Evolutionary conservation across 139 green algal genomes (phyloP).

Genomic region (Volvox africanus): DNA sequence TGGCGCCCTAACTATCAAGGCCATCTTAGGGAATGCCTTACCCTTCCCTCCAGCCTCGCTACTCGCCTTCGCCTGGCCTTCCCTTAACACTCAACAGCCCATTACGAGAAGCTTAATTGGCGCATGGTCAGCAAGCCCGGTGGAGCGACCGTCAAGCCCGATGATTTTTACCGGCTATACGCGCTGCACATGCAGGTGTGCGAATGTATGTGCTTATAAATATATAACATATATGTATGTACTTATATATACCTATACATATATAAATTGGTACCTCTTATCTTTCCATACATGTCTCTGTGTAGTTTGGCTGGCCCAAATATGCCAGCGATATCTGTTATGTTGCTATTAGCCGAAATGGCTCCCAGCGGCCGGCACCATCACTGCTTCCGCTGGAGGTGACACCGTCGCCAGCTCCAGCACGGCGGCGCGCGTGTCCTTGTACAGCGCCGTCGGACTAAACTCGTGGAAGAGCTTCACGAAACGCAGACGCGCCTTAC

Average conservation of each 20-base stretch:
- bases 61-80: no score
- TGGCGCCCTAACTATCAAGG: no score
- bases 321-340: no score
- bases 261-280: no score
- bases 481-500: slow-evolving; percentile 84
- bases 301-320: no score
- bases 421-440: slow-evolving; percentile 68
- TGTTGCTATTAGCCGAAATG: background rate
- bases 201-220: no score
- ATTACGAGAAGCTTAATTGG: slow-evolving; percentile 92
- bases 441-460: slow-evolving; percentile 76
- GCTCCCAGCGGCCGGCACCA: background rate
- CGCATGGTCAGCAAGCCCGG: slow-evolving; percentile 91
- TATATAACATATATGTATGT: no score
- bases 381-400: no score
- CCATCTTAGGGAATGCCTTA: no score
- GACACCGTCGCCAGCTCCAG: background rate
- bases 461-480: slow-evolving; percentile 89
- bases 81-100: slow-evolving; percentile 5
- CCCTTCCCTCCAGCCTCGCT: no score
- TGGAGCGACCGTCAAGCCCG: slow-evolving; percentile 89
- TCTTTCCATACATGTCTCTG: no score
- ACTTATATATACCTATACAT: no score
- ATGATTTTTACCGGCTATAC: slow-evolving; percentile 88
- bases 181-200: slow-evolving; percentile 70